These are phyloP conservation scores for Anthracocystis setariae DNA, from an alignment of 1,284 basidiomycete species.

Conservation along the genomic window DNA sequence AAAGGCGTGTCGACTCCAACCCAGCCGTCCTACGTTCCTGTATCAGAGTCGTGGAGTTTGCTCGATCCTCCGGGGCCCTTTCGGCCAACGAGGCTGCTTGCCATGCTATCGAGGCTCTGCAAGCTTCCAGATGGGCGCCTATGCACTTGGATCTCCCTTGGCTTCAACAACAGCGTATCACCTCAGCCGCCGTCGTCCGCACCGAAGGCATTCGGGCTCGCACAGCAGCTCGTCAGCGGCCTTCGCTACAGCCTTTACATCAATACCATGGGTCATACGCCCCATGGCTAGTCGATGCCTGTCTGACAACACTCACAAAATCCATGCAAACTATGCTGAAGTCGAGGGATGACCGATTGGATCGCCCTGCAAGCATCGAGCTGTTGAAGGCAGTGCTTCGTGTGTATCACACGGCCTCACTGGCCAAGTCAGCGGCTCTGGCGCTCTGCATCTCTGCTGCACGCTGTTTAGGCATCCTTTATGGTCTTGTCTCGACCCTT, in stretches of 20 bases:
- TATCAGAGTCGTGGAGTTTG: constrained; percentile 21
- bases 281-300: constrained; percentile 35
- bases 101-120: constrained; percentile 29
- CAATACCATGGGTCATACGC: constrained; percentile 27
- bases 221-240: constrained; percentile 17
- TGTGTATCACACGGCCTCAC: constrained; percentile 26
- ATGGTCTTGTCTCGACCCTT: background rate
- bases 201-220: constrained; percentile 32
- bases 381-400: constrained; percentile 16
- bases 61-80: constrained; percentile 10
- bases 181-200: constrained; percentile 3
- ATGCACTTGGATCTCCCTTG: constrained; percentile 18
- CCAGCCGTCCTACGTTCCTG: constrained; percentile 35
- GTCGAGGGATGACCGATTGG: background rate
- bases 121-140: constrained; percentile 29
- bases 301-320: constrained; percentile 11
- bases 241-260: constrained; percentile 11
- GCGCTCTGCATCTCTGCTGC: constrained; percentile 37
- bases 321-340: constrained; percentile 1
- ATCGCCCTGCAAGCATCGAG: background rate
- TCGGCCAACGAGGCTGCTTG: constrained; percentile 17
- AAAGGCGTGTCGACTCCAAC: constrained; percentile 28
- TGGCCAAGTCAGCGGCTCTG: constrained; percentile 28
- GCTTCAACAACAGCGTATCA: constrained; percentile 15
- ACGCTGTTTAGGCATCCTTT: constrained; percentile 14